phyloP scores from a whole-genome alignment of 768 basidiomycete species.

The Lactarius sanguifluus region DNA sequence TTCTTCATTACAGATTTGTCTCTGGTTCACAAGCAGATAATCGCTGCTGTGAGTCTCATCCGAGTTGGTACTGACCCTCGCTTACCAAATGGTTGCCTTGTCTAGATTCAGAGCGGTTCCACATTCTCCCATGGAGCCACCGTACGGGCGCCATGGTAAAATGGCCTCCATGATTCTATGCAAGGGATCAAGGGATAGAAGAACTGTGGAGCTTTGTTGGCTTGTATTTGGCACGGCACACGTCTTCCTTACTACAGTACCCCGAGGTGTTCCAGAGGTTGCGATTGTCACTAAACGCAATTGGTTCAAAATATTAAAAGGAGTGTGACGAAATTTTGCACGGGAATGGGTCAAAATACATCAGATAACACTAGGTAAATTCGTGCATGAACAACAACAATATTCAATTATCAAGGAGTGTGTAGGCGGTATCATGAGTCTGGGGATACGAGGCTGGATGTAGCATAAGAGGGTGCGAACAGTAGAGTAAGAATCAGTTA shows the following conservation, averaged over 20 bases:
- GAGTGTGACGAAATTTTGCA: slow-evolving; percentile 21
- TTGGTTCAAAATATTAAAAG: slow-evolving; percentile 12
- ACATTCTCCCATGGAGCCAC: slow-evolving; percentile 16
- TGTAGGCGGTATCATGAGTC: slow-evolving; percentile 26
- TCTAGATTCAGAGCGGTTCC: slow-evolving; percentile 25
- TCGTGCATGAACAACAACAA: slow-evolving; percentile 26
- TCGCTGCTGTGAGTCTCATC: slow-evolving; percentile 23
- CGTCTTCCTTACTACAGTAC: neutral
- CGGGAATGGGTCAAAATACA: slow-evolving; percentile 18
- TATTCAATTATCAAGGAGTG: slow-evolving; percentile 29
- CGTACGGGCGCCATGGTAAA: slow-evolving; percentile 29
- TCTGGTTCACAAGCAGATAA: slow-evolving; percentile 29
- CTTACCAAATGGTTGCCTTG: neutral
- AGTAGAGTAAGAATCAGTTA: slow-evolving; percentile 6
- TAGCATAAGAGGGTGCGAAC: slow-evolving; percentile 4
- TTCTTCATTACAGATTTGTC: slow-evolving; percentile 23
- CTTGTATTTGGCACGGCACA: neutral
- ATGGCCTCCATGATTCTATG: neutral
- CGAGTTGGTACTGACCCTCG: no score
- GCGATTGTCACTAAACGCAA: no score
- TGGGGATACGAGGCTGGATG: slow-evolving; percentile 2
- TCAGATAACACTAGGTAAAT: slow-evolving; percentile 24
- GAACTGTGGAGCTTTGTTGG: neutral
- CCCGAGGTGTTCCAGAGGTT: neutral
- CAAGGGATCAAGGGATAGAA: neutral